These are phyloP conservation scores for Isatis lusitanica DNA, from an alignment of 441 rosid species.

Conservation along the genomic window DNA sequence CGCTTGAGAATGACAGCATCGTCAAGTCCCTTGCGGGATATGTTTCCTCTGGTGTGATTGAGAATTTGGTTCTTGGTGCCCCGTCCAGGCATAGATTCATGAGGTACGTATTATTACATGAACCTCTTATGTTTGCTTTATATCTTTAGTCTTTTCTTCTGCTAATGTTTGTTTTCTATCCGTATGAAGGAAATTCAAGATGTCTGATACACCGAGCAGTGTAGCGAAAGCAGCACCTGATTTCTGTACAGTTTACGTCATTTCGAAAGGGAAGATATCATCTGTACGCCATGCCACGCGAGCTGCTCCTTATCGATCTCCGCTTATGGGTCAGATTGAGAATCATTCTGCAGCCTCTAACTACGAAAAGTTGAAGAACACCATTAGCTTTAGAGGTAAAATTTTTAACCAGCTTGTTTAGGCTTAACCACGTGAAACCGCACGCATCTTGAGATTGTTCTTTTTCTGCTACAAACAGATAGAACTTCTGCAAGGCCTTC, in stretches of 20 bases:
- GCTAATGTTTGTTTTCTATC: conserved; percentile 4
- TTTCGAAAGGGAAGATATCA: conserved; percentile 77
- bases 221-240: conserved; percentile 78
- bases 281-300: conserved; percentile 63
- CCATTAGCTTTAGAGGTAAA: conserved; percentile 56
- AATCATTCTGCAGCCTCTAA: conserved; percentile 32
- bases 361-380: conserved; percentile 39
- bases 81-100: conserved; percentile 71
- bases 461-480: conserved; percentile 40
- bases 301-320: conserved; percentile 64
- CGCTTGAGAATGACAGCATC: conserved; percentile 66
- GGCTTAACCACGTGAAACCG: neutral
- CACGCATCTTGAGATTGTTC: conserved; percentile 4
- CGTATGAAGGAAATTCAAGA: conserved; percentile 62
- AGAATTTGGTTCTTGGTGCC: conserved; percentile 80
- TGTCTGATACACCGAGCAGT: conserved; percentile 56
- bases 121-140: neutral
- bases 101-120: conserved; percentile 39
- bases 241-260: conserved; percentile 78
- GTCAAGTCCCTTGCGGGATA: conserved; percentile 73
- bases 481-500: conserved; percentile 45
- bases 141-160: neutral
- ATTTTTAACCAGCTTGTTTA: conserved; percentile 1
- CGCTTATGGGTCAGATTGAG: conserved; percentile 56
- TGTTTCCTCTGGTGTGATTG: conserved; percentile 65